Evolutionary conservation across 2,329 filamentous ascomycete species (phyloP).

Genomic region (Torrubiella hemipterigena): DNA sequence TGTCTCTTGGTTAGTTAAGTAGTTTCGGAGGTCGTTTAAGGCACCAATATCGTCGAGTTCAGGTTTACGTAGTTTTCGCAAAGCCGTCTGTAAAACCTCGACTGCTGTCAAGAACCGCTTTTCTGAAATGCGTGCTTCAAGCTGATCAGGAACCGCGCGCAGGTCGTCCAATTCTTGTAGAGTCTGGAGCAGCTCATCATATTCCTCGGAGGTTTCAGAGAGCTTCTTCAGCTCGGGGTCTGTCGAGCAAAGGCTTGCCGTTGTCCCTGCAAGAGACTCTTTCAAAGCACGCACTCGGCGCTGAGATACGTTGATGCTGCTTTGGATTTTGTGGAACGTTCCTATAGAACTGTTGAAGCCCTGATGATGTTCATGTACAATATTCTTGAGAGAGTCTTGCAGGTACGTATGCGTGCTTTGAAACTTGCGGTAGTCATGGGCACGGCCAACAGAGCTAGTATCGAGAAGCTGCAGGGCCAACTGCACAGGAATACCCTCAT

Average conservation of each 20-base stretch:
- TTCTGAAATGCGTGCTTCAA: conserved; percentile 90
- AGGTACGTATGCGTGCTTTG: conserved; percentile 73
- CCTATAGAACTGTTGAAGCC: conserved; percentile 98
- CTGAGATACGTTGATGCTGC: conserved; percentile 82
- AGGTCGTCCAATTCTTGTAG: conserved; percentile 79
- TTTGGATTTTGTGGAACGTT: conserved; percentile 97
- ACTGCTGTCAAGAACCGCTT: conserved; percentile 91
- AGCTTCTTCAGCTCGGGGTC: conserved; percentile 88
- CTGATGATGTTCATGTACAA: conserved; percentile 97
- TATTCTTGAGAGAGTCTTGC: conserved; percentile 84
- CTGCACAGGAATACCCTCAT: conserved; percentile 85
- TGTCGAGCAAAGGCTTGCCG: conserved; percentile 68
- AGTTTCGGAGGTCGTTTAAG: conserved; percentile 71
- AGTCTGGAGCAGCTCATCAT: conserved; percentile 78
- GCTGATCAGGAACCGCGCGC: conserved; percentile 76
- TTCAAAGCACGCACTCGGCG: conserved; percentile 72
- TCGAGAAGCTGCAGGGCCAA: conserved; percentile 92
- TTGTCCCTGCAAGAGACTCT: conserved; percentile 69
- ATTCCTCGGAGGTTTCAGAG: conserved; percentile 75
- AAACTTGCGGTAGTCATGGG: conserved; percentile 79
- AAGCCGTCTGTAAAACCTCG: conserved; percentile 77
- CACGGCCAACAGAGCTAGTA: conserved; percentile 81
- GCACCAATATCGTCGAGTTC: conserved; percentile 89
- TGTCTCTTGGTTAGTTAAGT: conserved; percentile 87
- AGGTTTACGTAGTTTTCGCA: conserved; percentile 72